A percentile compares a stretch with the other conserved stretches of the same genome.
Evolutionary conservation across 1,284 basidiomycete species (phyloP).

Genomic region (Abortiporus biennis): DNA sequence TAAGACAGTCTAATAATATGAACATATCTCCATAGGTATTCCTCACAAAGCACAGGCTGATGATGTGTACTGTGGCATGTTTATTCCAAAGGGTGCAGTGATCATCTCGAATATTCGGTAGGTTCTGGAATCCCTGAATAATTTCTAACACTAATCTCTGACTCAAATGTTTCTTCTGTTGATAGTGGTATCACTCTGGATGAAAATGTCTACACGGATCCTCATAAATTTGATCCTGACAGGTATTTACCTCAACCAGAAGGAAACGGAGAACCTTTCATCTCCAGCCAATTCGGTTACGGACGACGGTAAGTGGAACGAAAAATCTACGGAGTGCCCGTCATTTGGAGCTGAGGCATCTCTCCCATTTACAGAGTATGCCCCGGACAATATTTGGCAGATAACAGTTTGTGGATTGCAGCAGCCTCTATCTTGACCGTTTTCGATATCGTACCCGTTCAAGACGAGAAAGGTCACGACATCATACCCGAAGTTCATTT

Average conservation of each 20-base stretch:
- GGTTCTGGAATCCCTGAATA: too few relatives aligned
- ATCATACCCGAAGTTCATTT: neutral
- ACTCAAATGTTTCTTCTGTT: neutral
- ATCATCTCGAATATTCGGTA: constrained; percentile 18
- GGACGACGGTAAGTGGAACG: neutral
- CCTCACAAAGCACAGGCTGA: constrained; percentile 18
- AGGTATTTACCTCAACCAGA: neutral
- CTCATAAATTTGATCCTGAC: constrained; percentile 1
- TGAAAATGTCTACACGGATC: constrained; percentile 5
- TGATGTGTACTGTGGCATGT: constrained; percentile 19
- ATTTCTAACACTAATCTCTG: neutral
- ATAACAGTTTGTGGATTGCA: constrained; percentile 14
- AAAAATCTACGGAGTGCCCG: too few relatives aligned
- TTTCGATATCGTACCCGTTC: constrained; percentile 12
- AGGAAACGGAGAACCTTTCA: neutral
- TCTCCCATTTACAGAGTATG: constrained; percentile 11
- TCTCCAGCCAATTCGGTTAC: neutral
- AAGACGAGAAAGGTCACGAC: constrained; percentile 11
- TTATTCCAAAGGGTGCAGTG: constrained; percentile 19
- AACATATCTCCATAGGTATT: constrained; percentile 11
- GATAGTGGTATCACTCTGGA: neutral
- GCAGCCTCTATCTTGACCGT: constrained; percentile 15
- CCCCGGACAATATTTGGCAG: constrained; percentile 15
- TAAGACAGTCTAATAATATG: neutral
- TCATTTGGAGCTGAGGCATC: too few relatives aligned